Base-by-base conservation (phyloP, 2,329 filamentous ascomycete genomes). In the Arthrobotrys conoides region DNA sequence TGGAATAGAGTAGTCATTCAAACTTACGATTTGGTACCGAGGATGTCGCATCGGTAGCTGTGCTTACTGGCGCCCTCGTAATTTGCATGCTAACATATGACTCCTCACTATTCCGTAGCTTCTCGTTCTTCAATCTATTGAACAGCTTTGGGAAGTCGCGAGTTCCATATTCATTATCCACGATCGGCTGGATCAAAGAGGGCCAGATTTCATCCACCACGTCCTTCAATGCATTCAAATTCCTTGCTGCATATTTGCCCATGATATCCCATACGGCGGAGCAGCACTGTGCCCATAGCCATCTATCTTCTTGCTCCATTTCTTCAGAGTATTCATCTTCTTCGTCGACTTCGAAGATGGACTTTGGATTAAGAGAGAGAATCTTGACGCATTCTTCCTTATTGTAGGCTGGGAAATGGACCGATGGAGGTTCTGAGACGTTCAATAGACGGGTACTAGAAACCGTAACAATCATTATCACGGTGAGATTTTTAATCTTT, bases 211-310 rank as follows among this genome's bases (percentile, higher is more conserved):
- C 89, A 61, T 89, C 85, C 82, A 92, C 94, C 63, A 91, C 89
- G 41, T 89, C 88, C 2, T 87, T 87, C 81, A 97, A 94, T 10
- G 89, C 89, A 0, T 91, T 88, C 14, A 98, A 87, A 44, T 95
- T 94, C 63, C 94, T 90, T 0, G 92, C 92, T 2, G 93, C 93
- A 57, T 93, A 90, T 80, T 91, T 93, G 61, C 91, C 90, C 12
- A 98, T 87, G 0, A 94, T 90, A 83, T 99, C 96, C 87, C 96
- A 96, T 14, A 97, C 90, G 3, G 93, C 93, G 61, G 90, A 90
- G 79, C 91, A 90, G 86, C 97, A 98, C 53, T 93, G 90, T 14
- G 89, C 86, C 92, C 92, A 96, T 16, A 95, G 88, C 84, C 84
- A 59, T 83, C 81, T 1, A 85, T 87, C 22, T 86, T 90, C 85